Evolutionary conservation across 2,329 filamentous ascomycete species (phyloP).

Genomic region (Cladosporium sp.): DNA sequence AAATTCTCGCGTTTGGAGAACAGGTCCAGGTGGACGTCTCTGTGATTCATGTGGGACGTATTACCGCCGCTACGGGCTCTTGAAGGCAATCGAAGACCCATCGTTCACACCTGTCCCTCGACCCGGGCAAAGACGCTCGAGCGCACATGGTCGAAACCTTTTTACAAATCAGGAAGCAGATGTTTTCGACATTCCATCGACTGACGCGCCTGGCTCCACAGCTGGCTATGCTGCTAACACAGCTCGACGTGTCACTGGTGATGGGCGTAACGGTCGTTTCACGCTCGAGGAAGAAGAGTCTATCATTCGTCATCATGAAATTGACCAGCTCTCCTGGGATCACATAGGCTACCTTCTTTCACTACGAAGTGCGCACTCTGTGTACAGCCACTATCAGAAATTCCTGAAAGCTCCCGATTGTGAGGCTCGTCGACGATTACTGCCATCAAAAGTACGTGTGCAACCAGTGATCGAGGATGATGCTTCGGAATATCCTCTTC

Average conservation of each 20-base stretch:
- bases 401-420: constrained; percentile 2
- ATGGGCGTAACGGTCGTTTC: constrained; percentile 23
- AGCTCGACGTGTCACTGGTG: constrained; percentile 22
- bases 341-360: constrained; percentile 40
- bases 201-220: neutral
- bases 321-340: constrained; percentile 40
- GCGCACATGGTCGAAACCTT: neutral
- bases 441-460: neutral
- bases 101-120: neutral
- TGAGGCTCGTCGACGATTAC: neutral
- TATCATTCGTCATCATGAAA: constrained; percentile 46
- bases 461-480: neutral
- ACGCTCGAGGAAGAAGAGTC: constrained; percentile 34
- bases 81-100: constrained; percentile 30
- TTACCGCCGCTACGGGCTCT: constrained; percentile 33
- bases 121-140: neutral
- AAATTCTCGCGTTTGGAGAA: constrained; percentile 30
- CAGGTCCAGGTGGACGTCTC: constrained; percentile 34
- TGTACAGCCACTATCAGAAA: constrained; percentile 29
- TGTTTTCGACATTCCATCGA: constrained; percentile 14
- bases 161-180: neutral
- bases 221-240: constrained; percentile 27
- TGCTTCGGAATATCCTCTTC: neutral
- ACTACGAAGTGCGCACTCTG: constrained; percentile 29
- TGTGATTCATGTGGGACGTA: constrained; percentile 37